These are phyloP conservation scores for Castanea crenata DNA, from an alignment of 306 rosid species.

Conservation along the genomic window DNA sequence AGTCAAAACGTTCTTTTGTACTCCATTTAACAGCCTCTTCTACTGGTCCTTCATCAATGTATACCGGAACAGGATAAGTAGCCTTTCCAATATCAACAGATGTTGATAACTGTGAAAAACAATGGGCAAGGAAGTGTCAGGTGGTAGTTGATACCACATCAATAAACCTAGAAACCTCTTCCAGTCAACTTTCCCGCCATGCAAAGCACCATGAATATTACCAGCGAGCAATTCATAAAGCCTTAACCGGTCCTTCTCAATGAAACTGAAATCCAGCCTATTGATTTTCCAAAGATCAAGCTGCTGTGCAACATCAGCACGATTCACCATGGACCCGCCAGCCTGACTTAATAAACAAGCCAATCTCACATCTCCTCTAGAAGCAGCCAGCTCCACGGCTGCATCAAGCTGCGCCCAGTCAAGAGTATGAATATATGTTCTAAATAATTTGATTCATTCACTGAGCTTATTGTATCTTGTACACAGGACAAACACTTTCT, in stretches of 20 bases:
- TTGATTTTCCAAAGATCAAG: constrained; percentile 84
- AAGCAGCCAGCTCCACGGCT: constrained; percentile 78
- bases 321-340: constrained; percentile 81
- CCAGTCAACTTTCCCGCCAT: constrained; percentile 74
- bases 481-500: constrained; percentile 79
- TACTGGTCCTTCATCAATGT: constrained; percentile 66
- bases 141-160: constrained; percentile 86
- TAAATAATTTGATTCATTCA: constrained; percentile 67
- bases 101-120: constrained; percentile 69
- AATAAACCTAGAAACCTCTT: constrained; percentile 87
- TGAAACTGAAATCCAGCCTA: constrained; percentile 85
- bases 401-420: constrained; percentile 86
- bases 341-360: constrained; percentile 92
- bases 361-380: constrained; percentile 89
- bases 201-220: constrained; percentile 63
- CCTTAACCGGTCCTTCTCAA: constrained; percentile 79
- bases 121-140: constrained; percentile 63
- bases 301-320: constrained; percentile 72
- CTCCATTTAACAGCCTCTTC: constrained; percentile 43
- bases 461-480: constrained; percentile 72
- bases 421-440: constrained; percentile 70
- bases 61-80: constrained; percentile 86
- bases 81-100: constrained; percentile 73
- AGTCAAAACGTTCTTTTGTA: constrained; percentile 54
- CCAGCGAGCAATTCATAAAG: constrained; percentile 86